Conservation (phyloP, 2,329 filamentous ascomycete species). For the Monosporascus sp. region DNA sequence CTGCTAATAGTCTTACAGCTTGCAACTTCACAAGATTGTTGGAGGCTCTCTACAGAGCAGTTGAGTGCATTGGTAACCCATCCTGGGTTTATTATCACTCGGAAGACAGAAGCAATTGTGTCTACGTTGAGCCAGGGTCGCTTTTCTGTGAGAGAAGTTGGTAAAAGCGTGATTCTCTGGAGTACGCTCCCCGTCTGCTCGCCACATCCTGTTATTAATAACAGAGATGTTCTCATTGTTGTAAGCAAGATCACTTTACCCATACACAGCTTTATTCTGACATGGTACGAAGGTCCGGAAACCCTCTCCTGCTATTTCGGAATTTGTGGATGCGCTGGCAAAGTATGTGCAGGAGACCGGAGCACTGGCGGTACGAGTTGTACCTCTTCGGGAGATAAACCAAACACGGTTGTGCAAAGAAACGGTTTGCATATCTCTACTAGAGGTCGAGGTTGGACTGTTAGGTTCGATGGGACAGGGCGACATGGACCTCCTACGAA, state of each 20-base stretch:
- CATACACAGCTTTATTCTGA: neutral
- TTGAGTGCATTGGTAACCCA: too few species aligned
- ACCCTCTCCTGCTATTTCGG: neutral
- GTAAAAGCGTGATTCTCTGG: neutral
- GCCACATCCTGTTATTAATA: neutral
- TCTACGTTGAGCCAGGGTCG: too few species aligned
- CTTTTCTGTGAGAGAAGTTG: neutral
- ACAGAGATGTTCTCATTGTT: neutral
- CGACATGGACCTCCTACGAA: neutral
- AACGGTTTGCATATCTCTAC: neutral
- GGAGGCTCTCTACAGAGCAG: too few species aligned
- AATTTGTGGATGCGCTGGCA: neutral
- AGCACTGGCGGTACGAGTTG: neutral
- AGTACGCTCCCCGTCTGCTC: neutral
- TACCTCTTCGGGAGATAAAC: neutral
- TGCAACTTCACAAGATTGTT: too few species aligned
- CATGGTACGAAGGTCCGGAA: neutral
- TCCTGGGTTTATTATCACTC: too few species aligned
- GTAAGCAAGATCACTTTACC: too few species aligned
- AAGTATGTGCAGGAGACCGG: neutral
- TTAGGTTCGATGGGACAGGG: neutral
- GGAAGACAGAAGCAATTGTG: too few species aligned
- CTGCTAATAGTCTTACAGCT: too few species aligned
- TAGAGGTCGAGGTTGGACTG: constrained; percentile 1
- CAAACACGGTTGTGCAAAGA: neutral